phyloP scores from a whole-genome alignment of 306 rosid genomes.

The Pachyrhizus erosus region DNA sequence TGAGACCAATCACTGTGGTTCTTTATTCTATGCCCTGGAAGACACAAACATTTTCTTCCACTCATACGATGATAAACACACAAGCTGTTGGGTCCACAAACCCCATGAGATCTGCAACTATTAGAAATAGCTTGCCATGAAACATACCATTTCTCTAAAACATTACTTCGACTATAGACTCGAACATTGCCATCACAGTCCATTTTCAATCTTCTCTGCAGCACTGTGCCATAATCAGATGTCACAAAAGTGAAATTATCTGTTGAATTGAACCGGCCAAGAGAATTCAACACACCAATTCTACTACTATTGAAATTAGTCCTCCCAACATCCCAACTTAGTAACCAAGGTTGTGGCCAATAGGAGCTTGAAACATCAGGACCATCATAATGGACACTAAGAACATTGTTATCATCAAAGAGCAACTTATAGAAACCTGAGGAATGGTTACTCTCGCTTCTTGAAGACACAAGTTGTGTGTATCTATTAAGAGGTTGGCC shows the following conservation, averaged over 20 bases:
- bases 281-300: constrained; percentile 16
- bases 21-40: constrained; percentile 38
- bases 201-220: constrained; percentile 38
- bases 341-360: constrained; percentile 34
- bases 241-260: constrained; percentile 23
- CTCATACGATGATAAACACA: constrained; percentile 13
- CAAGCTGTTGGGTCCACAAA: constrained; percentile 50
- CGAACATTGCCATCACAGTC: constrained; percentile 50
- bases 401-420: constrained; percentile 36
- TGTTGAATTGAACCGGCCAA: not conserved
- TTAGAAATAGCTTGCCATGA: constrained; percentile 36
- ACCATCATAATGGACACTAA: constrained; percentile 38
- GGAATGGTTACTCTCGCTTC: constrained; percentile 31
- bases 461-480: constrained; percentile 40
- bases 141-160: constrained; percentile 36
- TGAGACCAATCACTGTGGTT: constrained; percentile 44
- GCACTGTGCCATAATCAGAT: constrained; percentile 38
- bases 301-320: constrained; percentile 27
- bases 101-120: constrained; percentile 39
- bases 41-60: constrained; percentile 29
- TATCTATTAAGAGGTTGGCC: constrained; percentile 40
- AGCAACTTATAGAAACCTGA: constrained; percentile 48
- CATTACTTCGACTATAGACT: constrained; percentile 37
- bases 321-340: constrained; percentile 13
- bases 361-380: constrained; percentile 39